Percentiles rank a stretch among this genome's conserved stretches.
phyloP scores from a whole-genome alignment of 73 alveolate species.

The Paramecium biaurelia region DNA sequence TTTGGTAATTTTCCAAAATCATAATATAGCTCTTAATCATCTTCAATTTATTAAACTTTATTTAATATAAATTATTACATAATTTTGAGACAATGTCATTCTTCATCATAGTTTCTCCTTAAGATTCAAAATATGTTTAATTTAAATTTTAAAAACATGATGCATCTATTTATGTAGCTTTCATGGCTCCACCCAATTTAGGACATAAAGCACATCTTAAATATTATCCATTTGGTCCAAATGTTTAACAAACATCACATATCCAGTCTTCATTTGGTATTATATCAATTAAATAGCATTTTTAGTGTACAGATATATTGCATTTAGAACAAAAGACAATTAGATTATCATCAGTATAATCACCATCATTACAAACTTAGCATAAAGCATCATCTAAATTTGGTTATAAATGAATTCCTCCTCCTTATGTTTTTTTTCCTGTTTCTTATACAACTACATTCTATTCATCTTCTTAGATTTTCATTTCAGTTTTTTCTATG shows the following conservation, averaged over 20 bases:
- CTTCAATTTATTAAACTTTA: constrained; percentile 14
- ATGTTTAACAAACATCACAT: constrained; percentile 58
- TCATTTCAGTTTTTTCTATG: constrained; percentile 2
- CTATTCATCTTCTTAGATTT: not conserved
- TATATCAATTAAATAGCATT: constrained; percentile 60
- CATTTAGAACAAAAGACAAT: constrained; percentile 67
- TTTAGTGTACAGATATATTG: constrained; percentile 63
- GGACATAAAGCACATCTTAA: constrained; percentile 65
- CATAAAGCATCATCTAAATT: constrained; percentile 66
- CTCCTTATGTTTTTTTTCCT: not conserved
- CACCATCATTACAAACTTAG: constrained; percentile 66
- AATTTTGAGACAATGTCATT: not conserved
- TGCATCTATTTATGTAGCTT: constrained; percentile 38
- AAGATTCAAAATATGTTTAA: constrained; percentile 49
- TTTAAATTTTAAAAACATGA: constrained; percentile 1
- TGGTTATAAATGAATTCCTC: constrained; percentile 17
- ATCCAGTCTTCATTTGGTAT: constrained; percentile 68
- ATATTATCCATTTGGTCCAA: constrained; percentile 58
- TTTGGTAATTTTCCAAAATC: constrained; percentile 47
- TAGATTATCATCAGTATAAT: constrained; percentile 65
- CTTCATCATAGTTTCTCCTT: constrained; percentile 4
- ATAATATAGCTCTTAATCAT: constrained; percentile 40
- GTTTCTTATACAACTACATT: not conserved
- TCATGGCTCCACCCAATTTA: constrained; percentile 67
- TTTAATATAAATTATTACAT: not conserved